Base-by-base conservation (phyloP, 306 rosid species). In the Sphenostylis stenocarpa region DNA sequence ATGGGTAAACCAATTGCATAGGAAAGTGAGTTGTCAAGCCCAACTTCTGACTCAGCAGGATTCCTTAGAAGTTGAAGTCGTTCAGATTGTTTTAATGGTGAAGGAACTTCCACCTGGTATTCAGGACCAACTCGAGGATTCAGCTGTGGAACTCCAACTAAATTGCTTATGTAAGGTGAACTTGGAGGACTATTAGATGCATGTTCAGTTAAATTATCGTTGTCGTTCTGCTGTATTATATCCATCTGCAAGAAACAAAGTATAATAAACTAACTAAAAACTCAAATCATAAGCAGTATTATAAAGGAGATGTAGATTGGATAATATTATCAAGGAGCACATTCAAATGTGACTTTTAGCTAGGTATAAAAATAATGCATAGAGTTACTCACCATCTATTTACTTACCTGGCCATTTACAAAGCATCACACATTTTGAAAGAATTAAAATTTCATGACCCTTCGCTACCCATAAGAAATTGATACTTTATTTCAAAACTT, bases 41-140 rank as follows among this genome's bases (percentile, higher is more conserved):
- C 62, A 67, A 63, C 73, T 83, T 82, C 70, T 14, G 85, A 77
- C 71, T 85, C 84, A 75, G 73, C 66, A 38, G 85, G 89, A 80
- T 82, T 82, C 48, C 31, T 60, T 60, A 78, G 74, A 83, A 78
- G 82, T 51, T 86, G 82, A 73, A 56, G 76, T 45, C 3, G 53
- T 79, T 86, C 84, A 52, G 83, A 62, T 80, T 83, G 83, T 41
- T 82, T 58, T n/a, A 69, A 47, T 74, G 85, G 15, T 39, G 85
- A 33, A 85, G 93, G 93, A 83, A 88, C 83, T 64, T 76, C 85
- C 65, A 75, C 96, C 79, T 91, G 96, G 80, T 82, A 86, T 69
- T 89, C 86, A 28, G 67, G 70, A 49, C 96, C 93, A 62, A 91
- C 76, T 47, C 93, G 87, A 26, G 91, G 88, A 78, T 47, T 66